phyloP scores from a whole-genome alignment of 306 rosid species.

The Sophora flavescens region DNA sequence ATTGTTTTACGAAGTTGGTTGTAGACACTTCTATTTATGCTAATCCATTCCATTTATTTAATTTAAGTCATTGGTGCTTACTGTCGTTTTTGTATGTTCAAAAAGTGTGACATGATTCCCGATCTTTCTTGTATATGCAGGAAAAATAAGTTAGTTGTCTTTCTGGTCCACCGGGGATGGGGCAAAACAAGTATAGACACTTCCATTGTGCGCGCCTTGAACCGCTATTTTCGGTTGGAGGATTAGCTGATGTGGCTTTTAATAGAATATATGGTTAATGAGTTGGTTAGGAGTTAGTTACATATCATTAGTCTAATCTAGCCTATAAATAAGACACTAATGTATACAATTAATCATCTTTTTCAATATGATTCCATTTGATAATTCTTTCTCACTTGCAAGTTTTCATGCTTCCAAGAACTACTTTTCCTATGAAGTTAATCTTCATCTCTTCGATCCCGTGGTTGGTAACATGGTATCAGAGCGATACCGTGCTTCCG shows the following conservation, averaged over 20 bases:
- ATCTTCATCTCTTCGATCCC: too few species aligned
- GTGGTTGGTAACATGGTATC: too few species aligned
- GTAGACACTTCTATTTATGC: slow-evolving; percentile 8
- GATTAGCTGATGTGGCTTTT: slow-evolving; percentile 99
- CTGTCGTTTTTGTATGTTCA: slow-evolving; percentile 7
- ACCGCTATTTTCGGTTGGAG: slow-evolving; percentile 99
- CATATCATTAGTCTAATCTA: too few species aligned
- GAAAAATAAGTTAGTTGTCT: slow-evolving; percentile 85
- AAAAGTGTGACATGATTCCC: slow-evolving; percentile 25
- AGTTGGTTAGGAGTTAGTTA: too few species aligned
- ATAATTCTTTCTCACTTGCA: too few species aligned
- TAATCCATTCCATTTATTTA: slow-evolving; percentile 14
- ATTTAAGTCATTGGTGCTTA: slow-evolving; percentile 28
- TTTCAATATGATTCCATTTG: too few species aligned
- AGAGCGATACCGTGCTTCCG: too few species aligned
- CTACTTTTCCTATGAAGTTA: too few species aligned
- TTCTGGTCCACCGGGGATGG: slow-evolving; percentile 98
- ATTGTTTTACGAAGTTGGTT: slow-evolving; percentile 25
- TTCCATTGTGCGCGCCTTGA: slow-evolving; percentile 97
- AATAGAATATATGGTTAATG: too few species aligned
- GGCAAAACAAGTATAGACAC: slow-evolving; percentile 99
- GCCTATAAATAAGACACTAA: too few species aligned
- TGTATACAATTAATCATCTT: too few species aligned
- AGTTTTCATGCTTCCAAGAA: too few species aligned
- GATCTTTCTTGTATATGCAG: slow-evolving; percentile 56